These are phyloP conservation scores for Planoprotostelium fungivorum DNA, from an alignment of 78 protist genomes.

Conservation along the genomic window DNA sequence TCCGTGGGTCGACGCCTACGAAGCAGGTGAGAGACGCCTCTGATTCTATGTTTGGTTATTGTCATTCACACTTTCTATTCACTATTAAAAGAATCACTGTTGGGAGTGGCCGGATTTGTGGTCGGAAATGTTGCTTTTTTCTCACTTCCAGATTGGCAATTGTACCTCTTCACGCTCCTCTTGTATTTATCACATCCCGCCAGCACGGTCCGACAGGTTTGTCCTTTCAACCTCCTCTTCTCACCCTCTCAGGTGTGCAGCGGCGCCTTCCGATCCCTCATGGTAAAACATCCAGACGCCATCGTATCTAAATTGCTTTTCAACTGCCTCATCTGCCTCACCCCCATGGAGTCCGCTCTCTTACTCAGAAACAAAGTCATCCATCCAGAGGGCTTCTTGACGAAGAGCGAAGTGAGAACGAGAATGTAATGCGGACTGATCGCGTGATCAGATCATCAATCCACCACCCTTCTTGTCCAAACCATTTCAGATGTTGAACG, in stretches of 20 bases:
- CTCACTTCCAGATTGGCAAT: constrained; percentile 4
- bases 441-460: background rate
- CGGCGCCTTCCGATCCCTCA: background rate
- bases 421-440: too few species aligned
- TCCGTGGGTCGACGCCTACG: background rate
- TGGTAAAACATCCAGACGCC: background rate
- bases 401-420: too few species aligned
- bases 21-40: too few species aligned
- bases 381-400: background rate
- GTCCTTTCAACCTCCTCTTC: background rate
- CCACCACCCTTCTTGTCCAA: background rate
- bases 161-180: background rate
- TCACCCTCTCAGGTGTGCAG: background rate
- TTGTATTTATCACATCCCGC: constrained; percentile 16
- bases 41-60: too few species aligned
- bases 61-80: too few species aligned
- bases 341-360: background rate
- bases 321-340: background rate
- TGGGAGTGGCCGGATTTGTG: background rate
- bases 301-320: background rate
- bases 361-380: background rate
- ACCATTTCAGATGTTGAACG: background rate
- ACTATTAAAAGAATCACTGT: background rate
- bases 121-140: background rate
- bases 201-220: constrained; percentile 12